Percentiles rank a stretch among this genome's conserved stretches.
Conservation (phyloP, 176 grass and related monocot genomes). For the Triticum urartu region DNA sequence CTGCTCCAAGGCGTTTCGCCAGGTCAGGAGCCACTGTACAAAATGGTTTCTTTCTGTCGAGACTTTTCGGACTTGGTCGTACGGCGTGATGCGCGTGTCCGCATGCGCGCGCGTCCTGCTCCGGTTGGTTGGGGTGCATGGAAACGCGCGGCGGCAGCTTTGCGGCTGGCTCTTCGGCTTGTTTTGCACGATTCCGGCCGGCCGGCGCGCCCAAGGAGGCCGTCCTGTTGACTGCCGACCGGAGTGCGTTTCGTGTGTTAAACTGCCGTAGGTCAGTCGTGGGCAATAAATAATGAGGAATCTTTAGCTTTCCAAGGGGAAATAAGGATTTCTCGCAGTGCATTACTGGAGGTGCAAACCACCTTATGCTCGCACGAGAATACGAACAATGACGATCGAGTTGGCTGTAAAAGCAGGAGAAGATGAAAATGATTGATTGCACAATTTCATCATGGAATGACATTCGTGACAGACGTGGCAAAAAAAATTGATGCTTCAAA, state of each 20-base stretch:
- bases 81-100: not conserved
- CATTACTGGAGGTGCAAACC: too few species aligned
- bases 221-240: not conserved
- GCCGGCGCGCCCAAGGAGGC: not conserved
- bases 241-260: not conserved
- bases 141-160: not conserved
- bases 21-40: not conserved
- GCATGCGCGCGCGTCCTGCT: too few species aligned
- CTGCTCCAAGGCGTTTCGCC: not conserved
- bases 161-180: not conserved
- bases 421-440: too few species aligned
- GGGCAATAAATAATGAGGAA: too few species aligned
- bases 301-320: too few species aligned
- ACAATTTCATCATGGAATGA: too few species aligned
- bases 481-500: too few species aligned
- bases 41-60: not conserved
- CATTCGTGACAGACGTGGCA: too few species aligned
- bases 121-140: not conserved
- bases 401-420: too few species aligned
- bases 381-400: too few species aligned
- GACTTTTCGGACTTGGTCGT: not conserved
- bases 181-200: not conserved
- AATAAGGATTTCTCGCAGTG: too few species aligned
- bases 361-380: too few species aligned
- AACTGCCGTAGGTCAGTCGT: not conserved